These are phyloP conservation scores for Crithidia expoeki DNA, from an alignment of 208 protist species.

Conservation along the genomic window DNA sequence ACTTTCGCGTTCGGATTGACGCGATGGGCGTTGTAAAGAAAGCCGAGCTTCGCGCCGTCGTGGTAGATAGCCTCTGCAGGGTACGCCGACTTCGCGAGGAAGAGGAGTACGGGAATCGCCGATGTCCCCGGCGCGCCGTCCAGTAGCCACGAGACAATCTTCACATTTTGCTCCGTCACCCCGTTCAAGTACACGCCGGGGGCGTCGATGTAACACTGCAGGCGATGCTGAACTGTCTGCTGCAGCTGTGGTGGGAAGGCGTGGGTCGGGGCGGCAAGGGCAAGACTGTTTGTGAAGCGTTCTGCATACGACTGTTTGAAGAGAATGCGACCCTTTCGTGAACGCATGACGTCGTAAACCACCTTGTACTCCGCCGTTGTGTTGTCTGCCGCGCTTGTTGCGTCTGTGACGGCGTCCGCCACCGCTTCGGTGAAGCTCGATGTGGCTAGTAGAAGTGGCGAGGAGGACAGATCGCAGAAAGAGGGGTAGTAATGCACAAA, in stretches of 20 bases:
- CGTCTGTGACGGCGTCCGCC: neutral
- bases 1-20: conserved; percentile 76
- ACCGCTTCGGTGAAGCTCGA: neutral
- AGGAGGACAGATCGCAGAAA: conserved; percentile 10
- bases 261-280: conserved; percentile 18
- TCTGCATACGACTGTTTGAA: conserved; percentile 62
- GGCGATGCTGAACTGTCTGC: conserved; percentile 15
- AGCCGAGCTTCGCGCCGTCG: conserved; percentile 51
- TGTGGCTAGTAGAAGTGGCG: conserved; percentile 2
- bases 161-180: conserved; percentile 61
- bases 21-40: conserved; percentile 72
- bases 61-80: conserved; percentile 69
- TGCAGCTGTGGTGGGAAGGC: conserved; percentile 19
- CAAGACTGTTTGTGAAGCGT: conserved; percentile 55
- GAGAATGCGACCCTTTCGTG: conserved; percentile 37
- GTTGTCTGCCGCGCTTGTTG: neutral
- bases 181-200: conserved; percentile 13
- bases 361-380: conserved; percentile 29
- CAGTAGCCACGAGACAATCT: conserved; percentile 73
- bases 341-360: conserved; percentile 84
- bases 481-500: conserved; percentile 30
- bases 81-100: conserved; percentile 72
- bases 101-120: conserved; percentile 41
- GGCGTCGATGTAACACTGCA: conserved; percentile 41
- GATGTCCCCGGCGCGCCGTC: neutral